A percentile compares a stretch with the other conserved stretches of the same genome.
Evolutionary conservation across 352 stramenopile genomes (phyloP).

Genomic region (Pythium scleroteichum): DNA sequence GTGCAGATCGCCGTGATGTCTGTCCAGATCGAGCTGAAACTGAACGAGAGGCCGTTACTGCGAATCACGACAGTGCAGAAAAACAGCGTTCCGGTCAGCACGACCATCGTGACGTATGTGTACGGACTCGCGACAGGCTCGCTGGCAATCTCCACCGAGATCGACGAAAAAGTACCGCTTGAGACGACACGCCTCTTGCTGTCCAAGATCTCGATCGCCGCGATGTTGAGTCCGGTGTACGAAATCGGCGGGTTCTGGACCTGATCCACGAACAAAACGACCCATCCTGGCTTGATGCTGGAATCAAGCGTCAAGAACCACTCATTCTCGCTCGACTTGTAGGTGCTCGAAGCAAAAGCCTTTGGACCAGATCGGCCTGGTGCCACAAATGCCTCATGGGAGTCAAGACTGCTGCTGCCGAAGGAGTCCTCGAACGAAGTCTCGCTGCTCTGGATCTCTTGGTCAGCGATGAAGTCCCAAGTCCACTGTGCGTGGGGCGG

Average conservation of each 20-base stretch:
- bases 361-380: slow-evolving; percentile 10
- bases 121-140: slow-evolving; percentile 76
- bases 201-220: slow-evolving; percentile 57
- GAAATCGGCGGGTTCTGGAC: slow-evolving; percentile 76
- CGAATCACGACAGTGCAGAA: slow-evolving; percentile 85
- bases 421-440: neutral
- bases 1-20: slow-evolving; percentile 87
- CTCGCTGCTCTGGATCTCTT: neutral
- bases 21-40: slow-evolving; percentile 83
- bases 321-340: slow-evolving; percentile 38
- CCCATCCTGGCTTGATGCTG: slow-evolving; percentile 66
- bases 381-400: neutral
- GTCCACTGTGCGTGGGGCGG: slow-evolving; percentile 46
- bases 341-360: slow-evolving; percentile 16
- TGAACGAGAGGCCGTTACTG: slow-evolving; percentile 83
- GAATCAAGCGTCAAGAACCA: slow-evolving; percentile 61
- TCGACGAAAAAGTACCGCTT: slow-evolving; percentile 61
- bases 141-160: slow-evolving; percentile 67
- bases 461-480: slow-evolving; percentile 39
- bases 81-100: slow-evolving; percentile 76
- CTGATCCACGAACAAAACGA: slow-evolving; percentile 59
- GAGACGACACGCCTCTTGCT: slow-evolving; percentile 55
- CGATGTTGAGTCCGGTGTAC: slow-evolving; percentile 71
- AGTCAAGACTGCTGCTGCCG: slow-evolving; percentile 1
- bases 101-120: slow-evolving; percentile 88